Conservation (phyloP, 2,329 filamentous ascomycete species). For the Diaporthe nobilis region DNA sequence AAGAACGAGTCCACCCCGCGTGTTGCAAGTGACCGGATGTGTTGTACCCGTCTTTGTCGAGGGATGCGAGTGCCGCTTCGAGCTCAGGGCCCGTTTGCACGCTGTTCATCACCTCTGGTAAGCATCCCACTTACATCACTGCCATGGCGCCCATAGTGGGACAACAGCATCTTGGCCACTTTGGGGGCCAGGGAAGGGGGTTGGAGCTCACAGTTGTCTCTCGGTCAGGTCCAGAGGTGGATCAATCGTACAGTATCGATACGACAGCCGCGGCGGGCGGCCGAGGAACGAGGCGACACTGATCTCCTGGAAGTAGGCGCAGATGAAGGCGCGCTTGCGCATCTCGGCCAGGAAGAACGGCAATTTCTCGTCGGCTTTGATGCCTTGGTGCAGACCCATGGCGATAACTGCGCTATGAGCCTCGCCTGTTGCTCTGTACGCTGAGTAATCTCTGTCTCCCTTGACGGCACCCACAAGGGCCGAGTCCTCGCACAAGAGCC, state of each 20-base stretch:
- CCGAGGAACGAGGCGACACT: constrained; percentile 50
- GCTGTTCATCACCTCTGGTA: background rate
- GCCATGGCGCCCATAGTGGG: background rate
- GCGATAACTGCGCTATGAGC: constrained; percentile 48
- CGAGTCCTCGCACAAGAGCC: constrained; percentile 49
- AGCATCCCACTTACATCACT: background rate
- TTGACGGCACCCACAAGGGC: constrained; percentile 45
- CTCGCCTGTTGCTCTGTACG: constrained; percentile 51
- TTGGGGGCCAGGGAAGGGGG: too few relatives aligned
- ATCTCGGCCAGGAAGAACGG: constrained; percentile 52
- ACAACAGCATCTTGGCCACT: too few relatives aligned
- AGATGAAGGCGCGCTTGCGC: constrained; percentile 47
- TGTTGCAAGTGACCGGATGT: constrained; percentile 45
- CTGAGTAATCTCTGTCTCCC: constrained; percentile 49
- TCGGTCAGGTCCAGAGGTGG: constrained; percentile 50
- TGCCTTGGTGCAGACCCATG: constrained; percentile 52
- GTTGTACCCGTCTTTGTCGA: constrained; percentile 51
- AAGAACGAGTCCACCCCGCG: constrained; percentile 41
- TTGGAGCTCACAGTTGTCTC: constrained; percentile 42
- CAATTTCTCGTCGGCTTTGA: constrained; percentile 47
- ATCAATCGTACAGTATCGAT: constrained; percentile 51
- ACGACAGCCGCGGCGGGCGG: constrained; percentile 51
- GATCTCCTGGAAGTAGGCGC: constrained; percentile 50
- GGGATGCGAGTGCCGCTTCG: constrained; percentile 44
- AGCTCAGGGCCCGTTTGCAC: constrained; percentile 48